Conservation (phyloP, 805 yeast genomes). For the Metschnikowia picachoensis region DNA sequence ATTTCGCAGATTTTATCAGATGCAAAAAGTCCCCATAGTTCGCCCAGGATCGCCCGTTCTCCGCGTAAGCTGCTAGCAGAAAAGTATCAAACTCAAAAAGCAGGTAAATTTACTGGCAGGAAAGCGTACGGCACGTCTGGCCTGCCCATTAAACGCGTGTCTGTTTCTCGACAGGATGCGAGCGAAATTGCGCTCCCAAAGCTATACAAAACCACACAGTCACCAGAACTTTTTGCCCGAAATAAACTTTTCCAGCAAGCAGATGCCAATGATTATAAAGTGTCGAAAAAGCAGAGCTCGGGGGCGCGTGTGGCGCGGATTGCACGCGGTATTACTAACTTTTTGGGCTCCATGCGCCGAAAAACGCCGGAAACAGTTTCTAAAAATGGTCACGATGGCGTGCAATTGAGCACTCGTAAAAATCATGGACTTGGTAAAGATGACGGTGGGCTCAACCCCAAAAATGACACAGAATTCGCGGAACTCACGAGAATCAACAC, state of each 20-base stretch:
- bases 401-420: background rate
- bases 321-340: conserved; percentile 3
- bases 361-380: background rate
- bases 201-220: conserved; percentile 1
- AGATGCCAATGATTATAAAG: background rate
- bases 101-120: background rate
- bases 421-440: too few relatives aligned
- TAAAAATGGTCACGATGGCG: too few relatives aligned
- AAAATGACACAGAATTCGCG: too few relatives aligned
- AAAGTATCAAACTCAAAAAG: conserved; percentile 1
- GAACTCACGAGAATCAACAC: too few relatives aligned
- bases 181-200: background rate
- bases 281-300: conserved; percentile 1
- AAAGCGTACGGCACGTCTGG: conserved; percentile 5
- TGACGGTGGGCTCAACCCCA: too few relatives aligned
- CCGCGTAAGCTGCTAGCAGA: conserved; percentile 5
- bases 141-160: conserved; percentile 7
- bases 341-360: background rate
- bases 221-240: background rate
- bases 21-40: too few relatives aligned
- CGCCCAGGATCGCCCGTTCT: background rate
- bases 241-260: background rate
- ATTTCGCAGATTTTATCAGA: background rate
- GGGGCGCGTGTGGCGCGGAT: conserved; percentile 6
- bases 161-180: background rate